phyloP scores from a whole-genome alignment of 2,329 filamentous ascomycete genomes.

The Ophiostoma perfectum region DNA sequence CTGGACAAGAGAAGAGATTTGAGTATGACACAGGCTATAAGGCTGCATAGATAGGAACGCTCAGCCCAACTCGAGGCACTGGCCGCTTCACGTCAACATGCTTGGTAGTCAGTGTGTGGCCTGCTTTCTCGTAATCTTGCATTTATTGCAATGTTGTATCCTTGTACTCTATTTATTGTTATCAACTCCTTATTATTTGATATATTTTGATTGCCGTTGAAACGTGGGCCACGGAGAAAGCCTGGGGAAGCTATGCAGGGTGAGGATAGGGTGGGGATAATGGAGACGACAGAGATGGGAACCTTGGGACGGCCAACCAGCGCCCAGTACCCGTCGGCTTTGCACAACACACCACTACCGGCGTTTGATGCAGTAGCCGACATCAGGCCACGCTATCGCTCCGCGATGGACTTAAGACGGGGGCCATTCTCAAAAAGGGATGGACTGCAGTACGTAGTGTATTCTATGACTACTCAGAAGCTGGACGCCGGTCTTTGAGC shows the following conservation, averaged over 20 bases:
- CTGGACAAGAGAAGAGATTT: too few species aligned
- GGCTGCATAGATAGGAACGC: too few species aligned
- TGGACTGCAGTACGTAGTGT: neutral
- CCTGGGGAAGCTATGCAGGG: neutral
- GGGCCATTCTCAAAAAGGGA: neutral
- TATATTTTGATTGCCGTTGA: neutral
- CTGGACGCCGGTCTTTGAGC: too few species aligned
- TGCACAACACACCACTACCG: neutral
- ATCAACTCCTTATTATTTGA: neutral
- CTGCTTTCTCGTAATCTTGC: too few species aligned
- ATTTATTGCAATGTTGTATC: neutral
- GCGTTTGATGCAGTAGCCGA: neutral
- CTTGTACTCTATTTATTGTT: neutral
- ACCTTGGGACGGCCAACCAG: too few species aligned
- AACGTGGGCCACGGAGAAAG: neutral
- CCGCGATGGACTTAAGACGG: neutral
- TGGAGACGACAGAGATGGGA: neutral
- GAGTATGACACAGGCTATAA: too few species aligned
- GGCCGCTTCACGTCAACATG: too few species aligned
- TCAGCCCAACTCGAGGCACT: too few species aligned
- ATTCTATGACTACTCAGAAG: neutral
- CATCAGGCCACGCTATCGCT: neutral
- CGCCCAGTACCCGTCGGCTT: too few species aligned
- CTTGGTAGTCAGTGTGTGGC: too few species aligned
- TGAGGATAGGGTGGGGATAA: constrained; percentile 1